Evolutionary conservation across 2,329 filamentous ascomycete species (phyloP), one percentile per base, ranked within the genome.

Genomic region (Beauveria pseudobassiana): DNA sequence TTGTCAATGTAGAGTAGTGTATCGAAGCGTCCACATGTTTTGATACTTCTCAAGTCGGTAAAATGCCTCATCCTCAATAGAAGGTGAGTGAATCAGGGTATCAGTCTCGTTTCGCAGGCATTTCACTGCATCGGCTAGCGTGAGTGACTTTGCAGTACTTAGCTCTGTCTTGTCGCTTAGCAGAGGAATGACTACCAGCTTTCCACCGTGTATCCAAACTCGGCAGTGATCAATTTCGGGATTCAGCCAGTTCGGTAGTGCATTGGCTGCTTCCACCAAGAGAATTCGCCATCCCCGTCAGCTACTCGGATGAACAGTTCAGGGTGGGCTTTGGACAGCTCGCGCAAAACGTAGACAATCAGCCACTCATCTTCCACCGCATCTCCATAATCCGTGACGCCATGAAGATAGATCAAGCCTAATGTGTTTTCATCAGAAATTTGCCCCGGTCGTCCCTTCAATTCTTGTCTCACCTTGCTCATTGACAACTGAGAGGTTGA

Each of bases 291-390:
- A 75, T 98, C 95, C 54, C 87, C 88, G 72, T 99, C 95, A 63
- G 84, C 87, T 4, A 96, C 82, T 54, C 90, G 87, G 52, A 92
- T 83, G 93, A 93, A 99, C 8, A 92, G 79, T 63, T 88, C 81
- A 5, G 85, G 78, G 68, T 90, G 90, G 43, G 82, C 80, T 67
- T 82, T 89, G 67, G 88, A 93, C 67, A 98, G 77, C 74, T 96
- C 88, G 50, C 90, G 86, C 34, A 99, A 79, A 5, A 98, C 77
- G 75, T 93, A 96, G 22, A 98, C 93, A 63, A 98, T 87, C 6
- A 98, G 83, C 96, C 95, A 99, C 77, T 99, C 96, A 69, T 99
- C 95, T 70, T 96, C 93, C 4, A 98, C 87, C 0, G 92, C 95
- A 74, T 99, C 96, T 9, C 93, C 93, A 69, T 92, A 98, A 71